Conservation (phyloP, 2,329 filamentous ascomycete species). For the Colletotrichum cordylinicola region DNA sequence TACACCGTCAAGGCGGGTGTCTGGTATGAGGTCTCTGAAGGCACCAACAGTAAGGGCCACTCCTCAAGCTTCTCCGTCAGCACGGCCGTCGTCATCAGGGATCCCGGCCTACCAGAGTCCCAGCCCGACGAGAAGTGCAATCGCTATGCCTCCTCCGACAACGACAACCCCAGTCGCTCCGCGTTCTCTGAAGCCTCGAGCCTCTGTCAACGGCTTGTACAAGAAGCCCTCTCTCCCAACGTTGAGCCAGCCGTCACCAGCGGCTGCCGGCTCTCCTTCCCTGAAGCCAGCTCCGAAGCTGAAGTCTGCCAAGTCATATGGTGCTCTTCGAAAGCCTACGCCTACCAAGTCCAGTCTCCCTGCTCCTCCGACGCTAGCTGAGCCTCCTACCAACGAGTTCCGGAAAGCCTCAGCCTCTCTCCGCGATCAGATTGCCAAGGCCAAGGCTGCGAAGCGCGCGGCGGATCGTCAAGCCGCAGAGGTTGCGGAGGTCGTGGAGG, state of each 20-base stretch:
- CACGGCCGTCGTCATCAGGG: conserved; percentile 35
- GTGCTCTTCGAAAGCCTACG: conserved; percentile 1
- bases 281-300: conserved; percentile 4
- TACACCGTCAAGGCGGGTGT: conserved; percentile 42
- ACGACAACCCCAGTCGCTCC: conserved; percentile 52
- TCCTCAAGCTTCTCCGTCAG: conserved; percentile 26
- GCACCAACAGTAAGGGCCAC: conserved; percentile 34
- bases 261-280: background rate
- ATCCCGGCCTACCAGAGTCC: conserved; percentile 36
- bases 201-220: conserved; percentile 59
- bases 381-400: background rate
- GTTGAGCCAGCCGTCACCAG: conserved; percentile 28
- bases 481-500: conserved; percentile 10
- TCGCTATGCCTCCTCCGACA: conserved; percentile 32
- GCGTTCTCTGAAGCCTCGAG: conserved; percentile 53
- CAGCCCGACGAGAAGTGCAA: conserved; percentile 43
- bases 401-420: conserved; percentile 80
- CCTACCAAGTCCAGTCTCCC: background rate
- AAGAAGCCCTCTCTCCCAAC: conserved; percentile 59
- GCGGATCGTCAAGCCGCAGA: conserved; percentile 39
- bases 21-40: conserved; percentile 39
- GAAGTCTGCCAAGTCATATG: conserved; percentile 13
- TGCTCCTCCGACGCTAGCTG: conserved; percentile 21
- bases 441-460: conserved; percentile 79
- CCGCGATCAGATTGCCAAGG: conserved; percentile 90